A percentile compares a stretch with the other conserved stretches of the same genome.
These are phyloP conservation scores for Citrus inodora DNA, from an alignment of 345 rosid genomes.

Conservation along the genomic window DNA sequence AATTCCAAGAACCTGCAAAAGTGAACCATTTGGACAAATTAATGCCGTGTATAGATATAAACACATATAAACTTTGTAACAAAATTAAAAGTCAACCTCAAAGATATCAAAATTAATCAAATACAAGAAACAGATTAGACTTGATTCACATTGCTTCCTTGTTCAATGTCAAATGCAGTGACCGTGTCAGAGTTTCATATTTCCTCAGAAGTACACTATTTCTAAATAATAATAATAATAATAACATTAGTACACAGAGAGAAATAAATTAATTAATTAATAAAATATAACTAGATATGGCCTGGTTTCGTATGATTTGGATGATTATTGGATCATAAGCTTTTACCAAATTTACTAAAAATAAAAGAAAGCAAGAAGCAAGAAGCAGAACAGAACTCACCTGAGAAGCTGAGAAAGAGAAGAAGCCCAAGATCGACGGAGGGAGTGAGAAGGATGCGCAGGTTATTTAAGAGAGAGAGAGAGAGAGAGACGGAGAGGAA, in stretches of 20 bases:
- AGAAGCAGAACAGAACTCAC: neutral
- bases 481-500: no score
- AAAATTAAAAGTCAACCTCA: neutral
- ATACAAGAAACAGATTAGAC: neutral
- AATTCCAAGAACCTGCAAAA: constrained; percentile 21
- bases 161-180: no score
- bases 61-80: neutral
- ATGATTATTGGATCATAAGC: no score
- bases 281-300: no score
- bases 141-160: neutral
- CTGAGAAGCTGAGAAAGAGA: neutral
- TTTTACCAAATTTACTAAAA: neutral
- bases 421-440: neutral
- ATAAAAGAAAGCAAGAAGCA: neutral
- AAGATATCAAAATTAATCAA: neutral
- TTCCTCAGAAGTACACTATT: no score
- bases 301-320: no score
- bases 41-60: neutral
- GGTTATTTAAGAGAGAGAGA: neutral
- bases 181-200: no score
- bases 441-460: neutral
- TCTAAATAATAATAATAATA: no score
- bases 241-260: no score
- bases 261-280: no score
- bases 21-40: constrained; percentile 13